A percentile compares a stretch with the other conserved stretches of the same genome.
Conservation (phyloP, 1,139 yeast genomes). For the Eremothecium cymbalariae region DNA sequence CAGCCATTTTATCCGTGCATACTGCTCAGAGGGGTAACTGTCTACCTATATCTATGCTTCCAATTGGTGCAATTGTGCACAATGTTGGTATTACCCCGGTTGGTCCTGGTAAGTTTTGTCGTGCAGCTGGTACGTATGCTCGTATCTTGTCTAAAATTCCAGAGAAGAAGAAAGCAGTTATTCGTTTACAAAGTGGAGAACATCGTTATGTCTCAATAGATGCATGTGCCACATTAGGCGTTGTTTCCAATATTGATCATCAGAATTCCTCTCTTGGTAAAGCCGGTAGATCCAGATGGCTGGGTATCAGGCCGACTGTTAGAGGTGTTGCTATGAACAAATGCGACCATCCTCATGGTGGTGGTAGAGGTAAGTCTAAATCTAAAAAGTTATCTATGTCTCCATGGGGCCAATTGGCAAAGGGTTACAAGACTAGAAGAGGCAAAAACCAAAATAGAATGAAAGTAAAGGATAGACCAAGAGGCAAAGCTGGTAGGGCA, state of each 20-base stretch:
- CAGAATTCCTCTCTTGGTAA: conserved; percentile 88
- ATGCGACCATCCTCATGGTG: conserved; percentile 98
- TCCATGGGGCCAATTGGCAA: conserved; percentile 90
- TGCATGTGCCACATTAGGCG: conserved; percentile 91
- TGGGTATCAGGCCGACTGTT: conserved; percentile 90
- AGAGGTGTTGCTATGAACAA: conserved; percentile 99
- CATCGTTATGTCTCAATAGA: conserved; percentile 80
- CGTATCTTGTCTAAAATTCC: conserved; percentile 76
- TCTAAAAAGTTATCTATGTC: conserved; percentile 90
- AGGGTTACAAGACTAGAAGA: conserved; percentile 91
- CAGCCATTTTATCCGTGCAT: conserved; percentile 80
- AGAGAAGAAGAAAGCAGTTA: conserved; percentile 61
- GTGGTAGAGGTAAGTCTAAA: conserved; percentile 99
- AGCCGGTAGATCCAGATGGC: conserved; percentile 91
- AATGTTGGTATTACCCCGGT: conserved; percentile 67
- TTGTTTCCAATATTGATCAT: conserved; percentile 91
- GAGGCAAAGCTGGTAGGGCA: conserved; percentile 42
- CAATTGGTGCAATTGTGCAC: conserved; percentile 86
- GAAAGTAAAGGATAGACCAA: conserved; percentile 81
- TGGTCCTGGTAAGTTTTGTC: conserved; percentile 88
- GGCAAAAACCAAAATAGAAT: conserved; percentile 75
- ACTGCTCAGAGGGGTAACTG: conserved; percentile 93
- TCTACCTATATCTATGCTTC: conserved; percentile 83
- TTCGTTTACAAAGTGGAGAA: conserved; percentile 85
- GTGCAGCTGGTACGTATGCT: conserved; percentile 93